Percentiles rank a stretch among this genome's conserved stretches.
phyloP scores from a whole-genome alignment of 2,329 filamentous ascomycete genomes.

The Paraconiothyrium sp. region DNA sequence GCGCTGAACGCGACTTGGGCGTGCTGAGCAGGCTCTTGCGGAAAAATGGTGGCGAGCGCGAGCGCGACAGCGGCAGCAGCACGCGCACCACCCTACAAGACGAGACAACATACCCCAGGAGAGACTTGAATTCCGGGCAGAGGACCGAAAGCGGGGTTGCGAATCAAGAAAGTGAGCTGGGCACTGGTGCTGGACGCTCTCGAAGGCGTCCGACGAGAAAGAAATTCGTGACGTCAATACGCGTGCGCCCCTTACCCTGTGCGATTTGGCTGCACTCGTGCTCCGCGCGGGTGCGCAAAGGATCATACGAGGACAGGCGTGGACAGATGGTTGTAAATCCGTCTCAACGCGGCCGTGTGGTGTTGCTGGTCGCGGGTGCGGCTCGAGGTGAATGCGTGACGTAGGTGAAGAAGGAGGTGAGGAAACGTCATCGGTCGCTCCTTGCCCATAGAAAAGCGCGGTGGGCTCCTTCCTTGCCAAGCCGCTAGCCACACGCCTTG shows the following conservation, averaged over 20 bases:
- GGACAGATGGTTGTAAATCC: background rate
- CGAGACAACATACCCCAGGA: constrained; percentile 5
- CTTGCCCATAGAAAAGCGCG: constrained; percentile 13
- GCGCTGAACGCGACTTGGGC: constrained; percentile 5
- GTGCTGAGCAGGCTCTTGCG: background rate
- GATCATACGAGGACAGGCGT: background rate
- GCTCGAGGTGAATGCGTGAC: constrained; percentile 15
- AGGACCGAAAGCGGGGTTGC: constrained; percentile 13
- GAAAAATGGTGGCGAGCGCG: constrained; percentile 12
- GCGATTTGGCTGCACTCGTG: background rate
- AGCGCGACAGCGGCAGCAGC: constrained; percentile 12
- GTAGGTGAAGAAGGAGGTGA: constrained; percentile 15
- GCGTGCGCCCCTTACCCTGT: constrained; percentile 14
- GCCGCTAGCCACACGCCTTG: constrained; percentile 8
- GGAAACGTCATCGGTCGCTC: constrained; percentile 18
- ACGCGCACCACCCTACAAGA: constrained; percentile 1
- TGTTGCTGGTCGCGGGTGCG: constrained; percentile 13
- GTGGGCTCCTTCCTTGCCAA: constrained; percentile 12
- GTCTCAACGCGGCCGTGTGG: constrained; percentile 5
- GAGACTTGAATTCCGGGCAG: background rate
- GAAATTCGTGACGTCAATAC: constrained; percentile 14
- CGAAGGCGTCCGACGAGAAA: constrained; percentile 11
- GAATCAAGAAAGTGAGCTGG: constrained; percentile 6
- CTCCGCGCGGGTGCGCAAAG: background rate
- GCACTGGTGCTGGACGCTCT: constrained; percentile 6